Base-by-base conservation (phyloP, 202 grass and related monocot species). In the Miscanthus sacchariflorus region DNA sequence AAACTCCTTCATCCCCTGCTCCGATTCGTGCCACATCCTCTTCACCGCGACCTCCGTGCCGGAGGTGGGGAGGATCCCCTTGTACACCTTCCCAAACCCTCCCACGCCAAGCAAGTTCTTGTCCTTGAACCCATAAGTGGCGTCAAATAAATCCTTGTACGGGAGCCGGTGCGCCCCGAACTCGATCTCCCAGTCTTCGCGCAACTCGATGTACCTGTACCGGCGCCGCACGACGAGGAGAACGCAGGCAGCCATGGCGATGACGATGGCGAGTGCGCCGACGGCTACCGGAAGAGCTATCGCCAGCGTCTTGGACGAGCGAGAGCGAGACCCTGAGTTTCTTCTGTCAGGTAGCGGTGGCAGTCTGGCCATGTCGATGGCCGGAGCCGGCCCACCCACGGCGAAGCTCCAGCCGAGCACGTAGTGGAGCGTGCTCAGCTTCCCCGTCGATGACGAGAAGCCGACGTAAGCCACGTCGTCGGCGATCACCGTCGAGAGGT, bases 371-470 rank as follows among this genome's bases (percentile, higher is more conserved):
- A 89, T 59, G 78, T 95, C 86, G 9, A 95, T 81, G 12, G 48
- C 65, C 56, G 58, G 80, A 72, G 86, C 88, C 25, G 58, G 49
- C 43, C 44, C 72, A 5, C 56, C 66, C 15, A 87, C 77, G 44
- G 81, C 86, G 52, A 95, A 95, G 88, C 93, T 95, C 86, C 88
- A 95, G 11, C 90, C 93, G 1, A 89, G 75, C 40, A 95, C 81
- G 36, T 84, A 93, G 54, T 95, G 93, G 21, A 21, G 46, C 14
- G 74, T 36, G n/a, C 38, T 81, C 67, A 68, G 82, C 64, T 12
- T 85, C 12, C 90, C 93, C 7, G 83, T 91, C 6, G 93, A 91
- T 12, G 93, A 77, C 12, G 93, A 91, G 86, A 95, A 93, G 74
- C 93, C 93, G 9, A 91, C 70, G 79, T 84, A 95, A 36, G 90